Base-by-base conservation (phyloP, 2,329 filamentous ascomycete species). In the Microcyclosporella mali region DNA sequence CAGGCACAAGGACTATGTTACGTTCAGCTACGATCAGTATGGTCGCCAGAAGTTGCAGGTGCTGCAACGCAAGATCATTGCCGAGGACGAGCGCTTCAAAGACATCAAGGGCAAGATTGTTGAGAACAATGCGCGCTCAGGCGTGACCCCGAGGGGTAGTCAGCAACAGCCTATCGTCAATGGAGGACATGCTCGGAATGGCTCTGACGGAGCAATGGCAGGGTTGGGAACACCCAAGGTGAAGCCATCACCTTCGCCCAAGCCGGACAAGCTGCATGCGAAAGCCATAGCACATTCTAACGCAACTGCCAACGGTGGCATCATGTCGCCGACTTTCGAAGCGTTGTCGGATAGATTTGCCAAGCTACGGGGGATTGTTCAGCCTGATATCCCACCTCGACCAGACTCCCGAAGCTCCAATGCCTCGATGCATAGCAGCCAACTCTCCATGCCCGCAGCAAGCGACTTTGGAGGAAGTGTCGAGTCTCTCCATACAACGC, bases 1-100 rank as follows among this genome's bases (percentile, higher is more conserved):
- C 2, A 74, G 73, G 28, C 88, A 94, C 61, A 79, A 77, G 43
- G 85, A 90, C 49, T 94, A 81, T 62, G 76, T 79, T 19, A 75
- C 39, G 69, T 88, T 45, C 77, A 79, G 54, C 66, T 46, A 59
- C 43, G 59, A 60, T 38, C 55, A 57, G 66, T 49, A 54, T 67
- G 50, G 69, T 69, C 37, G 66, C 64, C 50, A 71, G 67, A 64
- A 73, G 47, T 75, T 78, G 52, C 69, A 66, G 33, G 58, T 66
- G 33, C 58, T 69, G 43, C 46, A 51, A 35, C 61, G 59, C 47
- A 49, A 47, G 39, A 46, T 59, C 30, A 46, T 37, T 25, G 47
- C 41, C 8, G 62, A 53, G 45, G 51, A 69, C 39, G 66, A 69
- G 37, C 66, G 66, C 43, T 74, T 73, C 43, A 53, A 62, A 38